phyloP scores from a whole-genome alignment of 1,284 basidiomycete genomes.

The Ganoderma boninense region DNA sequence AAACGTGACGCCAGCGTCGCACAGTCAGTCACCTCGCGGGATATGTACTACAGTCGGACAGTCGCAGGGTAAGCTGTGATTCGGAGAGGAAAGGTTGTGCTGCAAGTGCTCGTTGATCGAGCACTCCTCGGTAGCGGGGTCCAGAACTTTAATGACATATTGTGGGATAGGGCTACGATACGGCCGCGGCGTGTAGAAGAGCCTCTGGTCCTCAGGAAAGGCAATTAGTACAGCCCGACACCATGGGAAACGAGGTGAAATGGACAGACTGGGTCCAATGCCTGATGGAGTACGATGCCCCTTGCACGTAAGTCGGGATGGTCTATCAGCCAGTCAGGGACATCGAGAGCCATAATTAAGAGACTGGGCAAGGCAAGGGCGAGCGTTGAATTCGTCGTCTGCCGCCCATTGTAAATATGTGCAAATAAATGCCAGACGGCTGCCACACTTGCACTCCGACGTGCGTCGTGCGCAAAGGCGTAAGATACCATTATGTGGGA shows the following conservation, averaged over 20 bases:
- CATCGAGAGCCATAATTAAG: background rate
- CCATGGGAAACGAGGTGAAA: background rate
- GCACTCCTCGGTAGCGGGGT: background rate
- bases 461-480: too few relatives aligned
- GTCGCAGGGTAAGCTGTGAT: too few relatives aligned
- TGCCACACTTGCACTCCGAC: too few relatives aligned
- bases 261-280: background rate
- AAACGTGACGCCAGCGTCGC: too few relatives aligned
- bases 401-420: too few relatives aligned
- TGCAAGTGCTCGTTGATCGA: too few relatives aligned
- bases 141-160: background rate
- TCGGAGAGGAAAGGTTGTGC: too few relatives aligned
- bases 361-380: background rate
- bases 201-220: background rate
- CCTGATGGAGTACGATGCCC: background rate
- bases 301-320: background rate
- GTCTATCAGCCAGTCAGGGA: constrained; percentile 6
- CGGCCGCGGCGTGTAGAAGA: background rate
- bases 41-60: too few relatives aligned
- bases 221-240: background rate
- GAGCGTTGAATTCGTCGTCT: too few relatives aligned
- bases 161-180: background rate
- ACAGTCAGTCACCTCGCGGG: too few relatives aligned
- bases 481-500: too few relatives aligned
- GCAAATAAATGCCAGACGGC: too few relatives aligned